Conservation (phyloP, 805 yeast species). For the Komagataella ulmi region DNA sequence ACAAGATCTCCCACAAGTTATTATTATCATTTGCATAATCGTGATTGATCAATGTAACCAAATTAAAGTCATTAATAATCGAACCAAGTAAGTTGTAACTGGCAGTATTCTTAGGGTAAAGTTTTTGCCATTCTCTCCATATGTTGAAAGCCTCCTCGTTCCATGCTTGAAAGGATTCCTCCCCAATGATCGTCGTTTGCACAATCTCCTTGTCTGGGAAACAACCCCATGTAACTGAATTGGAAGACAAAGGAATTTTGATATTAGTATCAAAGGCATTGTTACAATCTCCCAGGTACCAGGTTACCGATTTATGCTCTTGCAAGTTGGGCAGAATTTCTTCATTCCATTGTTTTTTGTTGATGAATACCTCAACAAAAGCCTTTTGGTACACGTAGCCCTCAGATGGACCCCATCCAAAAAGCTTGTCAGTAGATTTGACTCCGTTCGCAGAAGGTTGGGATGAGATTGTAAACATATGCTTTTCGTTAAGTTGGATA, state of each 20-base stretch:
- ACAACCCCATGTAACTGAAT: constrained; percentile 96
- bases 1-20: constrained; percentile 63
- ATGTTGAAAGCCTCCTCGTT: constrained; percentile 87
- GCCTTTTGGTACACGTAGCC: constrained; percentile 90
- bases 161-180: constrained; percentile 92
- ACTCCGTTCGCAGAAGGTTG: constrained; percentile 89
- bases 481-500: constrained; percentile 59
- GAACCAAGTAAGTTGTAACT: constrained; percentile 49
- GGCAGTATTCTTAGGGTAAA: constrained; percentile 46
- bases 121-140: constrained; percentile 84
- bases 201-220: constrained; percentile 83
- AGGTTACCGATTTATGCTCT: constrained; percentile 42
- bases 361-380: constrained; percentile 82
- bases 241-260: constrained; percentile 34
- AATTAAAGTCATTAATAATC: constrained; percentile 48
- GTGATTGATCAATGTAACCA: constrained; percentile 83
- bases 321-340: constrained; percentile 39
- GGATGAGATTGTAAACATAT: constrained; percentile 81
- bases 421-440: constrained; percentile 67
- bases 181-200: constrained; percentile 87
- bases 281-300: constrained; percentile 55
- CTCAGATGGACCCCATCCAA: constrained; percentile 95
- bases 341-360: constrained; percentile 54
- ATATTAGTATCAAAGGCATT: constrained; percentile 52
- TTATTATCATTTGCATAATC: constrained; percentile 53